Percentiles rank a stretch among this genome's conserved stretches.
phyloP scores from a whole-genome alignment of 169 alveolate species.

The Eimeria praecox region DNA sequence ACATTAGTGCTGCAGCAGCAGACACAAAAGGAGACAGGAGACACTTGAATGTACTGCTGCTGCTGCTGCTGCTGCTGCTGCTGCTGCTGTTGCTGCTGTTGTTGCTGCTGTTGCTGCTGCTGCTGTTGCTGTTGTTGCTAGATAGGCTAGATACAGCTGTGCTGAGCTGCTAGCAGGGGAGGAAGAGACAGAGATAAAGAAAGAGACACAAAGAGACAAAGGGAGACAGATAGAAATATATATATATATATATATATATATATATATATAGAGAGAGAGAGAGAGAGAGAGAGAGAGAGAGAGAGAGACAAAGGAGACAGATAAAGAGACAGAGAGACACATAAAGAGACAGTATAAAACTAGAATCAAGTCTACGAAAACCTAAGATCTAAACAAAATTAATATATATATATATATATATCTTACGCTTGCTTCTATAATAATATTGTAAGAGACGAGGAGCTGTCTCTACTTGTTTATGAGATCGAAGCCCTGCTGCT shows the following conservation, averaged over 20 bases:
- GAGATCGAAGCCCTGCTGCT: slow-evolving; percentile 65
- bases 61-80: background rate
- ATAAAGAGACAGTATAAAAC: background rate
- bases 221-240: background rate
- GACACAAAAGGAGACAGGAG: background rate
- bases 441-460: slow-evolving; percentile 8
- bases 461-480: slow-evolving; percentile 38
- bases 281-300: background rate
- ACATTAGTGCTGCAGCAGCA: slow-evolving; percentile 60
- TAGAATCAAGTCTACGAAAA: background rate
- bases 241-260: too few species aligned
- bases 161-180: background rate
- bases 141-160: background rate
- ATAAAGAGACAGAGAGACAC: background rate
- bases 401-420: background rate
- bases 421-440: slow-evolving; percentile 40
- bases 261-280: too few species aligned
- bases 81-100: background rate
- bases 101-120: background rate
- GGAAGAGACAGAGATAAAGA: too few species aligned
- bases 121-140: background rate
- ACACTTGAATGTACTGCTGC: background rate
- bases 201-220: background rate
- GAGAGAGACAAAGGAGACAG: slow-evolving; percentile 3
- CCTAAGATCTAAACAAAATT: background rate